Percentiles rank a stretch among this genome's conserved stretches.
These are phyloP conservation scores for Thraustotheca clavata DNA, from an alignment of 352 stramenopile genomes.

Conservation along the genomic window DNA sequence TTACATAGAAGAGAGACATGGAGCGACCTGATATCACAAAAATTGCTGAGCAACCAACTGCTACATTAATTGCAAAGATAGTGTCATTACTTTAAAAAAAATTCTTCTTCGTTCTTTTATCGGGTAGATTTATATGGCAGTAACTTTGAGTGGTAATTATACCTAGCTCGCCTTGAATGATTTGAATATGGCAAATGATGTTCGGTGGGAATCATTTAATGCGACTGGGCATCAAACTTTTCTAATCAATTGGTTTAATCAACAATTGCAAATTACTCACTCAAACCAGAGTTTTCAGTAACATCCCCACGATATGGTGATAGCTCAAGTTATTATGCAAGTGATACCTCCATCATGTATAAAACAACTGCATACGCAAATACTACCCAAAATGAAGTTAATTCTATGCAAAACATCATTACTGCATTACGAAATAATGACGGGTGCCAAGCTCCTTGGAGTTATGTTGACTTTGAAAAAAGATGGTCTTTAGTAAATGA, in stretches of 20 bases:
- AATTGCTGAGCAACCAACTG: too few relatives aligned
- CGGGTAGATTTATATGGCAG: too few relatives aligned
- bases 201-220: slow-evolving; percentile 11
- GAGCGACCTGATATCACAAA: too few relatives aligned
- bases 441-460: slow-evolving; percentile 2
- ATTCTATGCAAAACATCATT: not conserved
- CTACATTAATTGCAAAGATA: too few relatives aligned
- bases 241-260: slow-evolving; percentile 4
- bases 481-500: too few relatives aligned
- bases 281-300: not conserved
- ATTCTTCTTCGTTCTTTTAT: too few relatives aligned
- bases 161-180: slow-evolving; percentile 1
- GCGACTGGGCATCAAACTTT: slow-evolving; percentile 3
- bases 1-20: too few relatives aligned
- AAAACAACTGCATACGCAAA: not conserved
- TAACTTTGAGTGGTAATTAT: too few relatives aligned
- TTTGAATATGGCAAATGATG: slow-evolving; percentile 8
- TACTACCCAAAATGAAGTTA: slow-evolving; percentile 10
- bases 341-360: not conserved
- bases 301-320: not conserved
- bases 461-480: too few relatives aligned
- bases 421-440: not conserved
- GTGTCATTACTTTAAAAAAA: too few relatives aligned
- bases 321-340: not conserved
- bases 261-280: not conserved